These are phyloP conservation scores for Entomortierella lignicola DNA, from an alignment of 192 early-diverging fungal genomes.

Conservation along the genomic window DNA sequence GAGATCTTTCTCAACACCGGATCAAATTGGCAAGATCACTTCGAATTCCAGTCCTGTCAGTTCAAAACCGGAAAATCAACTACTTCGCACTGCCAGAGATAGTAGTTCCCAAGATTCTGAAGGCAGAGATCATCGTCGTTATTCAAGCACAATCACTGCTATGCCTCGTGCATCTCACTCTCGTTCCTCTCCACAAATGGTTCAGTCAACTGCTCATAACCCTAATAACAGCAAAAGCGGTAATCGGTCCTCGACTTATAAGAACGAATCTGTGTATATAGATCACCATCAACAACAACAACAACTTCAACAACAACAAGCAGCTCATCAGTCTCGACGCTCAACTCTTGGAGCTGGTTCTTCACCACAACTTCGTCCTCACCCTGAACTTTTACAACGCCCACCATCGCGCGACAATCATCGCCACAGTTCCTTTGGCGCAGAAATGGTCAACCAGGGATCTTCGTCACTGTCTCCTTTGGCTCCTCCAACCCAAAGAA, in stretches of 20 bases:
- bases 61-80: constrained; percentile 13
- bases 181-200: constrained; percentile 7
- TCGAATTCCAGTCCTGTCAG: neutral
- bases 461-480: neutral
- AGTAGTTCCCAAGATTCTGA: constrained; percentile 39
- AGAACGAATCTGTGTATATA: constrained; percentile 13
- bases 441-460: constrained; percentile 5
- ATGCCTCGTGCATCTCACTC: neutral
- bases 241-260: constrained; percentile 14
- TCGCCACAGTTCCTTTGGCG: constrained; percentile 33
- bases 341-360: constrained; percentile 2
- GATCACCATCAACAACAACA: constrained; percentile 18
- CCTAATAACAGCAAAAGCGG: neutral
- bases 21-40: constrained; percentile 27
- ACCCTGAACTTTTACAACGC: constrained; percentile 9
- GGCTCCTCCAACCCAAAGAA: constrained; percentile 4
- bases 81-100: constrained; percentile 26
- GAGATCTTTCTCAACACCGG: constrained; percentile 31
- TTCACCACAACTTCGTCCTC: constrained; percentile 23
- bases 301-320: no score
- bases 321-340: constrained; percentile 6
- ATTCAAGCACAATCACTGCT: constrained; percentile 12
- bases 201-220: neutral
- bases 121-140: constrained; percentile 20
- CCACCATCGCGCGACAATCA: constrained; percentile 10